phyloP scores from a whole-genome alignment of 202 grass and related monocot genomes.

The Carex arenaria region DNA sequence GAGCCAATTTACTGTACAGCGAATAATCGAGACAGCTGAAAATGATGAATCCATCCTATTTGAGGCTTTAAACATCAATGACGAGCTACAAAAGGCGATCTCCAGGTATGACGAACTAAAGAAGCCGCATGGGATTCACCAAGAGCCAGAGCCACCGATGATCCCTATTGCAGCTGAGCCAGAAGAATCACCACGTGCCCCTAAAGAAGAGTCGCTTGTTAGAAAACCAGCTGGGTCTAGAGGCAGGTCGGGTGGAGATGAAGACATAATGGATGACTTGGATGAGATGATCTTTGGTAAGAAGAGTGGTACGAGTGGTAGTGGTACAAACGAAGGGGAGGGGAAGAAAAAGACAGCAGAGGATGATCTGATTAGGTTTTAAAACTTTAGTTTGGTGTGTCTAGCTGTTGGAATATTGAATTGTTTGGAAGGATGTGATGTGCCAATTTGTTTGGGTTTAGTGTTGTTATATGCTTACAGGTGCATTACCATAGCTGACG shows the following conservation, averaged over 20 bases:
- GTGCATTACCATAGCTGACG: slow-evolving; percentile 5
- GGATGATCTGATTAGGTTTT: slow-evolving; percentile 87
- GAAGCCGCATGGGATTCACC: slow-evolving; percentile 33
- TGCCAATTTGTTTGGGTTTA: background rate
- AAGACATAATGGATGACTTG: slow-evolving; percentile 87
- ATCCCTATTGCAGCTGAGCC: slow-evolving; percentile 77
- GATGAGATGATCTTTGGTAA: slow-evolving; percentile 98
- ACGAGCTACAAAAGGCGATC: slow-evolving; percentile 80
- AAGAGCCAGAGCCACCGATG: slow-evolving; percentile 60
- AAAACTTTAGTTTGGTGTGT: slow-evolving; percentile 10
- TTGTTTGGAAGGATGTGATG: background rate
- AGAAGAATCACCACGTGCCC: slow-evolving; percentile 41
- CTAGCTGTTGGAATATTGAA: background rate
- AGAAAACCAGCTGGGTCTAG: slow-evolving; percentile 61
- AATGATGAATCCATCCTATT: slow-evolving; percentile 79
- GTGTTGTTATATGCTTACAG: background rate
- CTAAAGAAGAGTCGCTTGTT: slow-evolving; percentile 60
- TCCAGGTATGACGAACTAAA: slow-evolving; percentile 77
- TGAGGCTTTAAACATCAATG: slow-evolving; percentile 87
- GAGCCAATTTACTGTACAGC: slow-evolving; percentile 81
- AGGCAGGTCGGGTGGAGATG: slow-evolving; percentile 59
- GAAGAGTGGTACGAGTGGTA: slow-evolving; percentile 59
- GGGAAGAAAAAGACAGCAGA: slow-evolving; percentile 42
- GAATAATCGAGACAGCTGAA: slow-evolving; percentile 69
- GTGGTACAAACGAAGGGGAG: slow-evolving; percentile 22